phyloP scores from a whole-genome alignment of 306 rosid genomes.

The Sophora flavescens region DNA sequence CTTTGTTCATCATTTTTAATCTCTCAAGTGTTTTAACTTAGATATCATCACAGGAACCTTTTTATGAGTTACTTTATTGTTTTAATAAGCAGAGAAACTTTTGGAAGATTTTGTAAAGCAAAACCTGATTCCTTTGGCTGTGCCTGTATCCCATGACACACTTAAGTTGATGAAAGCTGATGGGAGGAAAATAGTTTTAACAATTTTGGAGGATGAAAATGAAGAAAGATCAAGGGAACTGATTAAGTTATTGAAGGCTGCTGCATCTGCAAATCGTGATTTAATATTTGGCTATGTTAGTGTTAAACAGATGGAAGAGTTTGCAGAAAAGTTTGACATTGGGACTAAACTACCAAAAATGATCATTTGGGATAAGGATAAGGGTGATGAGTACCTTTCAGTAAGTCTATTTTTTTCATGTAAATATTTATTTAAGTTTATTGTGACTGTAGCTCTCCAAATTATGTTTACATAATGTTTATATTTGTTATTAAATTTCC shows the following conservation, averaged over 20 bases:
- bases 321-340: conserved; percentile 84
- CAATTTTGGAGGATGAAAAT: conserved; percentile 83
- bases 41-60: conserved; percentile 24
- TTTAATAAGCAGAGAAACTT: conserved; percentile 67
- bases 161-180: conserved; percentile 73
- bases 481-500: not conserved
- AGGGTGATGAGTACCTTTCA: conserved; percentile 70
- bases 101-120: conserved; percentile 83
- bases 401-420: conserved; percentile 60
- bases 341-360: conserved; percentile 74
- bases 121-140: conserved; percentile 76
- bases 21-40: conserved; percentile 16
- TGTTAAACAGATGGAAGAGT: conserved; percentile 77
- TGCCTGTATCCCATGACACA: conserved; percentile 77
- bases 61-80: conserved; percentile 30
- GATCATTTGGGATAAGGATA: conserved; percentile 92
- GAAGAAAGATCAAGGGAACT: conserved; percentile 73
- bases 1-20: conserved; percentile 1
- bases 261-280: conserved; percentile 93
- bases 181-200: conserved; percentile 78
- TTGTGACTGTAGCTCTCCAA: conserved; percentile 28
- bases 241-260: conserved; percentile 80
- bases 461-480: conserved; percentile 37
- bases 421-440: not conserved
- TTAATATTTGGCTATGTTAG: conserved; percentile 89